Evolutionary conservation across 208 protist species (phyloP), one percentile per base, ranked within the genome.

Genomic region (Vickermania spadyakhi): DNA sequence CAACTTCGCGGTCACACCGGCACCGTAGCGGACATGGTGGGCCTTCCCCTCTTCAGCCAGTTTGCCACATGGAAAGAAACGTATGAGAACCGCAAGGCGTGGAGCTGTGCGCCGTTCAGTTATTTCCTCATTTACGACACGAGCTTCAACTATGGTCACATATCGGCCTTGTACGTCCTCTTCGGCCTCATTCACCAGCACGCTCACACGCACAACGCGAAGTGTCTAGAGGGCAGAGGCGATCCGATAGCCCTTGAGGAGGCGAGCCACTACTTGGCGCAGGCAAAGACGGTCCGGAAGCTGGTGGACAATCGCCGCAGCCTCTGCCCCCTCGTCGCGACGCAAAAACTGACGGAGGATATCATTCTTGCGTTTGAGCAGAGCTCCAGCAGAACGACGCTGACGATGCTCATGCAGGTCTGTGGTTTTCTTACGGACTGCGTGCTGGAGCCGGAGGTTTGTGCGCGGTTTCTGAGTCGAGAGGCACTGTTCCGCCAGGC

Each of bases 121-220:
- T 95, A 86, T 69, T 95, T 93, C 41, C 66, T 95, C 13, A 68
- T 92, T 29, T 73, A 91, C 58, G 88, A 95, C 56, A 51, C 53
- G 23, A 88, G 84, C 72, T 95, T 78, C 66, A 92, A 92, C 68
- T 79, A 79, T 60, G 68, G 84, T 14, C 82, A 95, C 62, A 72
- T 95, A 27, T 69, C 78, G 1, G 85, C 88, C 28, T 28, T 94
- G 29, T 90, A 75, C 52, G 72, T 89, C 3, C 59, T 91, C 52
- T 59, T 92, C 49, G 56, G 75, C 58, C 65, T 86, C 23, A 77
- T 94, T 53, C 70, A 66, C 56, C 57, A 50, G 5, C 58, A 73
- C 50, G 45, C 63, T 13, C 88, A 94, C 61, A 28, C 52, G 5
- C 88, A 94, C 67, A 67, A 62, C 4, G 23, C 60, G 1, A 60